Conservation (phyloP, 108 stramenopile species). For the Schizochytrium sp. region DNA sequence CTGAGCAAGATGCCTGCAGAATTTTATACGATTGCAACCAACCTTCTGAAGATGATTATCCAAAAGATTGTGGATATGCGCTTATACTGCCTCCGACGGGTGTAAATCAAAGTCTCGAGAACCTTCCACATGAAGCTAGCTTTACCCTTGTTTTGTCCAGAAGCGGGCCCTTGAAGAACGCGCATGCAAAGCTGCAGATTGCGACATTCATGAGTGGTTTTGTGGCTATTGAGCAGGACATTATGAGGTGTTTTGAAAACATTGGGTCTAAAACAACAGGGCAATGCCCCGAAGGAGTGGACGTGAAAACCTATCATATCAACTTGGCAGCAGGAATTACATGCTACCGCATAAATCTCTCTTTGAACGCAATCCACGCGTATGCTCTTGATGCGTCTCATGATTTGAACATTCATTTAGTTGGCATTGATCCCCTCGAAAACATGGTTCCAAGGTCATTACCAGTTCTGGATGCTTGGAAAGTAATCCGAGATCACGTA, state of each 20-base stretch:
- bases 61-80: too few relatives aligned
- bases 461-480: not conserved
- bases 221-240: not conserved
- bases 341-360: too few relatives aligned
- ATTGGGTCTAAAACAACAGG: not conserved
- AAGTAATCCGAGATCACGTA: not conserved
- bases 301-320: too few relatives aligned
- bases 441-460: not conserved
- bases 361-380: not conserved
- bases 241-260: not conserved
- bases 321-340: too few relatives aligned
- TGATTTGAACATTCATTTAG: not conserved
- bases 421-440: not conserved
- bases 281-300: not conserved
- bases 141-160: not conserved
- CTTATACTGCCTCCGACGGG: too few relatives aligned
- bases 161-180: not conserved
- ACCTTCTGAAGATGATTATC: too few relatives aligned
- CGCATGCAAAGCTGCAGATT: not conserved
- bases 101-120: too few relatives aligned
- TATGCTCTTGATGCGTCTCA: not conserved
- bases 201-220: not conserved
- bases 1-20: not conserved
- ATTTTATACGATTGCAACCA: not conserved
- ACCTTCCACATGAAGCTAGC: too few relatives aligned